Evolutionary conservation across 1,284 basidiomycete species (phyloP).

Genomic region (Boletellus deceptivus): DNA sequence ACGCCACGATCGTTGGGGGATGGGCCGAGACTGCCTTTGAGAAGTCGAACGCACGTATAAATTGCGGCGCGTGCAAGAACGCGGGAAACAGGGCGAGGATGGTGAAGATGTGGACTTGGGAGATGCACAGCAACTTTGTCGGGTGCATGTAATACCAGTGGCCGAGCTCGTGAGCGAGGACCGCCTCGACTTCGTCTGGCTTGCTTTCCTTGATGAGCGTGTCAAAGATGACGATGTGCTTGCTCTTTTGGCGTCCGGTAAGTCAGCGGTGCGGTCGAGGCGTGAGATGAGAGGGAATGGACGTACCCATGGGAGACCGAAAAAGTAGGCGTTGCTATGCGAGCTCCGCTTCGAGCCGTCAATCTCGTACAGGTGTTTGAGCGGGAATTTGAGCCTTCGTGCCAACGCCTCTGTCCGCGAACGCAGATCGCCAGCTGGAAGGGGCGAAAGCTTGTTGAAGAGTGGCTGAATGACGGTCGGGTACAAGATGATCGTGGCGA

Average conservation of each 20-base stretch:
- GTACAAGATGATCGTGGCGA: slow-evolving; percentile 83
- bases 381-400: slow-evolving; percentile 82
- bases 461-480: slow-evolving; percentile 92
- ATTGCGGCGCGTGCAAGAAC: slow-evolving; percentile 83
- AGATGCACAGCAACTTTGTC: slow-evolving; percentile 81
- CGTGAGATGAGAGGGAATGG: slow-evolving; percentile 17
- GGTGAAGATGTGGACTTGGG: slow-evolving; percentile 84
- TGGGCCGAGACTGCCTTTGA: slow-evolving; percentile 58
- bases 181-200: slow-evolving; percentile 88
- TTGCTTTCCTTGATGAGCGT: slow-evolving; percentile 91
- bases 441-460: slow-evolving; percentile 94
- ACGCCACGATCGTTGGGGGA: slow-evolving; percentile 86
- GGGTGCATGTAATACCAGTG: slow-evolving; percentile 94
- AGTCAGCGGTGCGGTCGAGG: background rate
- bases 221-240: slow-evolving; percentile 97
- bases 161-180: slow-evolving; percentile 91
- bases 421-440: slow-evolving; percentile 73
- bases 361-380: slow-evolving; percentile 95
- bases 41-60: slow-evolving; percentile 89
- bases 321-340: slow-evolving; percentile 96
- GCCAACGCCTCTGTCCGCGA: slow-evolving; percentile 75
- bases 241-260: slow-evolving; percentile 47
- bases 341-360: slow-evolving; percentile 95
- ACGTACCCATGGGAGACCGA: slow-evolving; percentile 84
- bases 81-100: slow-evolving; percentile 89